Base-by-base conservation (phyloP, 129 eudicot genomes). In the Pulicaria dysenterica region DNA sequence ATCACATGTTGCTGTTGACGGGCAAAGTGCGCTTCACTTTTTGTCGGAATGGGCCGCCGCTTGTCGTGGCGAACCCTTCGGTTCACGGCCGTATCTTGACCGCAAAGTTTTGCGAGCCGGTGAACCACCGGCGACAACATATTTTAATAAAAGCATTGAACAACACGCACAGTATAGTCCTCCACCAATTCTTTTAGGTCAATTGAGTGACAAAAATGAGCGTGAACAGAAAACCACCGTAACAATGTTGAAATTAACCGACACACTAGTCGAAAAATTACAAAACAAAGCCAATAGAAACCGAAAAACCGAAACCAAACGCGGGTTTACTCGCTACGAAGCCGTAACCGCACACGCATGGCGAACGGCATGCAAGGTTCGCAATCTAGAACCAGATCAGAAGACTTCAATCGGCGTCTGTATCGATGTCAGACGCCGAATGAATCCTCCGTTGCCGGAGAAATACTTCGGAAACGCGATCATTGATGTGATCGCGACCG, bases 401-500 rank as follows among this genome's bases (percentile, higher is more conserved):
- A 58, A 72, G 44, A 82, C 92, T 3, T 37, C 59, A 2, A 15
- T 84, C 3, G 79, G 81, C 0, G 39, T 86, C 4, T 66, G 75
- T 16, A 72, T 86, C 0, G 86, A 86, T 10, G 17, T 73, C 14
- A 77, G 92, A 61, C 73, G 38, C 24, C 76, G 88, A 3, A 72
- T 84, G 76, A 47, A 80, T 3, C 96, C 96, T 6, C 86, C 88
- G 0, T 57, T 89, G 58, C 92, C 92, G 0, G 66, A 75, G 8
- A 74, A 68, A 24, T 89, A 79, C 81, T 89, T 84, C 34, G 92
- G 96, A 48, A 86, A 86, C 19, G 96, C 88, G n/a, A 77, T 89
- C 3, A 13, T 86, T 2, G 84, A 81, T 15, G 88, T 86, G 72
- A 59, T 73, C 15, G 88, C 88, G 19, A 41, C 58, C 0, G 73